Evolutionary conservation across 345 rosid genomes (phyloP), one percentile per base, ranked within the genome.

Genomic region (Citropsis articulata): DNA sequence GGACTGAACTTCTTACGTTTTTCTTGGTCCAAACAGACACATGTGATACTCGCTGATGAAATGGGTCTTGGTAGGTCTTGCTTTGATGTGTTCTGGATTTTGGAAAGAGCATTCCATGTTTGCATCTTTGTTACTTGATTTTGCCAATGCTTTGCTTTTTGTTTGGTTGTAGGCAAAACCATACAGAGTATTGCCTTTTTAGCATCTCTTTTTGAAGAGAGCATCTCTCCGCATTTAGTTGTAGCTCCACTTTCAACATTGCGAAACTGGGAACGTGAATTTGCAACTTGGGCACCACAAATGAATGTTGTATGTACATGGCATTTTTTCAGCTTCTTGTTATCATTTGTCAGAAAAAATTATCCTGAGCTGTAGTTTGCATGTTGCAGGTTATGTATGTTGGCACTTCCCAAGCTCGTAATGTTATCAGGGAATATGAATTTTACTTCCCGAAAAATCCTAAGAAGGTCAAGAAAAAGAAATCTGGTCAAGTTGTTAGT

Each of bases 11-110:
- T 97, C 89, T 79, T 97, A 82, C 94, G 98, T 65, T 97, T 90
- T 81, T 93, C 99, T 22, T 97, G 97, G 97, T 93, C 98, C 77
- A 94, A 94, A 80, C 97, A 93, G 72, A 94, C 98, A 4, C 98
- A 97, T 87, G 99, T 93, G 42, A 94, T 97, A 81, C 98, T 97
- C 81, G 99, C 99, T 77, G 99, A 97, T 90, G 99, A 97, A 81
- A 97, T 97, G 99, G 99, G 98, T 66, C 90, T 97, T 78, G 99
- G 99, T 94, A 86, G 83, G 81, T 77, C 66, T 69, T 80, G 19
- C 73, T 38, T 69, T 83, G 2, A 79, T 53, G 30, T 63, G 33
- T 38, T 71, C 12, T 70, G 33, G 45, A 76, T 66, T 74, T 68
- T 62, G 56, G 73, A 48, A 40, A 35, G 40, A 59, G 64, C 40